These are phyloP conservation scores for Iodosphaeria phyllophila DNA, from an alignment of 2,329 filamentous ascomycete genomes.

Conservation along the genomic window DNA sequence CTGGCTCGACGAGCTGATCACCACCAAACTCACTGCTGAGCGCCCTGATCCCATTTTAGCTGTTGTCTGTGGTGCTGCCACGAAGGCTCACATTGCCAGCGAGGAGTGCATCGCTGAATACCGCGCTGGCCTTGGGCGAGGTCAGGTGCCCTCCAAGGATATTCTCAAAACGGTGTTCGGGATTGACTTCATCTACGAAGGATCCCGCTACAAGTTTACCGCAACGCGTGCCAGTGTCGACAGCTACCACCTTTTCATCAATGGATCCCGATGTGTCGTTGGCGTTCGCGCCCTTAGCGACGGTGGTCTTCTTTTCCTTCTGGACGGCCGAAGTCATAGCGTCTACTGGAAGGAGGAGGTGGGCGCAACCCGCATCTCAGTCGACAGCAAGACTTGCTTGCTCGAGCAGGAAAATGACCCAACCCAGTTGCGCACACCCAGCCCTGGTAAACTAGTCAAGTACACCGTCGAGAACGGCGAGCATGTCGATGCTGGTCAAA, in stretches of 20 bases:
- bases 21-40: conserved; percentile 92
- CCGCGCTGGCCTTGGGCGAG: conserved; percentile 77
- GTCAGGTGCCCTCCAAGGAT: conserved; percentile 91
- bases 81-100: conserved; percentile 87
- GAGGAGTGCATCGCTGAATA: conserved; percentile 80
- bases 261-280: conserved; percentile 88
- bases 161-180: conserved; percentile 95
- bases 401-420: conserved; percentile 98
- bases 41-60: conserved; percentile 84
- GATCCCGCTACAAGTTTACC: conserved; percentile 92
- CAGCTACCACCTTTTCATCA: conserved; percentile 97
- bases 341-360: conserved; percentile 99
- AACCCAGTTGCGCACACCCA: conserved; percentile 86
- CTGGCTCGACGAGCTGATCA: conserved; percentile 97
- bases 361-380: conserved; percentile 82
- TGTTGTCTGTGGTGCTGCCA: conserved; percentile 87
- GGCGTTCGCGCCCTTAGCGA: conserved; percentile 86
- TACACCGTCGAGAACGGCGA: conserved; percentile 91
- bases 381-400: conserved; percentile 95
- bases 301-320: conserved; percentile 77
- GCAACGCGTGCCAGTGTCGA: conserved; percentile 81
- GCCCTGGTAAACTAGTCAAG: conserved; percentile 94
- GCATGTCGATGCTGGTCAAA: conserved; percentile 79
- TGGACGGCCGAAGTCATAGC: conserved; percentile 88
- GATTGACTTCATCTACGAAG: conserved; percentile 97